phyloP scores from a whole-genome alignment of 352 stramenopile genomes.

The Globisporangium spiculum region DNA sequence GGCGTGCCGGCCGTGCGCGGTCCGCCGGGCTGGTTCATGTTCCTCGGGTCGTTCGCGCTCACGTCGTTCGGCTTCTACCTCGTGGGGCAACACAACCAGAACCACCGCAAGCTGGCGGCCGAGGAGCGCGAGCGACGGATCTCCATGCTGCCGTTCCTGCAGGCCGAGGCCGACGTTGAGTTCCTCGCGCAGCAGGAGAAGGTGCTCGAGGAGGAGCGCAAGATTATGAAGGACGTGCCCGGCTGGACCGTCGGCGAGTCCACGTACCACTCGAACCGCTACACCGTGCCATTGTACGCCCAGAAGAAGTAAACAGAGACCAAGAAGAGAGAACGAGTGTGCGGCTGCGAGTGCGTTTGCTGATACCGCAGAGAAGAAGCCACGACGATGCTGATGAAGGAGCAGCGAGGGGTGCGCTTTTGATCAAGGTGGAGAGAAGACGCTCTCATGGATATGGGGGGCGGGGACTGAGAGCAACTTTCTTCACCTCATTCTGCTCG shows the following conservation, averaged over 20 bases:
- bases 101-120: conserved; percentile 50
- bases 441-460: background rate
- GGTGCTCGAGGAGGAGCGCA: conserved; percentile 87
- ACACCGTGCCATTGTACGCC: conserved; percentile 73
- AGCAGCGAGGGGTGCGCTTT: background rate
- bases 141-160: conserved; percentile 91
- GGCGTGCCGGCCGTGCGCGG: conserved; percentile 63
- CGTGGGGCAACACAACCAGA: conserved; percentile 78
- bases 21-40: conserved; percentile 76
- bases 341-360: background rate
- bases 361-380: background rate
- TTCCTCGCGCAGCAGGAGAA: conserved; percentile 85
- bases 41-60: conserved; percentile 68
- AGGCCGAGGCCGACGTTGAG: conserved; percentile 94
- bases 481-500: background rate
- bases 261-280: conserved; percentile 88
- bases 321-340: conserved; percentile 4
- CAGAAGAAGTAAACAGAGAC: conserved; percentile 57
- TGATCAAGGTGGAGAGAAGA: background rate
- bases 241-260: conserved; percentile 89
- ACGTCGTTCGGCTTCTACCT: conserved; percentile 75
- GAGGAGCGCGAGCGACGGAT: conserved; percentile 93
- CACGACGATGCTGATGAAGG: background rate
- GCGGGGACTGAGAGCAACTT: no score
- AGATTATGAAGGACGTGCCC: conserved; percentile 95